These are phyloP conservation scores for Fusarium sp. DNA, from an alignment of 2,329 filamentous ascomycete genomes.

Conservation along the genomic window DNA sequence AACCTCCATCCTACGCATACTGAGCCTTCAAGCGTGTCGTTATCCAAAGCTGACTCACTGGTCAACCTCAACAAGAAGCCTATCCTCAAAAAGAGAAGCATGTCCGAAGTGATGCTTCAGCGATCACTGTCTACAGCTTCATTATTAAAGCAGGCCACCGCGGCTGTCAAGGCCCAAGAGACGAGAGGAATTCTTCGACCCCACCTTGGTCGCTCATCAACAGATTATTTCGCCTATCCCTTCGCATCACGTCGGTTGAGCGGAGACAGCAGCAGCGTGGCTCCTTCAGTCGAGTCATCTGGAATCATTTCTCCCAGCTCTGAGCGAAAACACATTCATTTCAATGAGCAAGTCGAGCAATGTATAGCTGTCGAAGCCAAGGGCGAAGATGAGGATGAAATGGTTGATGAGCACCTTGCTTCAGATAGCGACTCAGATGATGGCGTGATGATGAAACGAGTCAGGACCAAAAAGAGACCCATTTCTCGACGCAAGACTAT, in stretches of 20 bases:
- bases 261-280: constrained; percentile 67
- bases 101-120: constrained; percentile 95
- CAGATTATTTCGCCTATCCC: constrained; percentile 73
- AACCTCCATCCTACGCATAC: constrained; percentile 58
- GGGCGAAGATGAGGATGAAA: constrained; percentile 76
- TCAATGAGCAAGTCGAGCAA: constrained; percentile 94
- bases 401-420: constrained; percentile 60
- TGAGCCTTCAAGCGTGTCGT: constrained; percentile 51
- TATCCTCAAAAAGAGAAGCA: constrained; percentile 94
- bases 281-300: constrained; percentile 74
- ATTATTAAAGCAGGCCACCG: constrained; percentile 86
- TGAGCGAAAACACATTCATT: constrained; percentile 88
- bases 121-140: constrained; percentile 88
- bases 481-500: constrained; percentile 47
- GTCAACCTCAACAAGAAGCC: constrained; percentile 77
- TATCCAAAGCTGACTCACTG: constrained; percentile 69
- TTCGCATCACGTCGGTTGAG: constrained; percentile 69
- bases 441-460: constrained; percentile 82
- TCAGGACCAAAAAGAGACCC: constrained; percentile 65
- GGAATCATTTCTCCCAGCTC: constrained; percentile 69
- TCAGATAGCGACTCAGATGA: constrained; percentile 78
- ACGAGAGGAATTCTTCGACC: constrained; percentile 61
- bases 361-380: constrained; percentile 93
- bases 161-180: constrained; percentile 84
- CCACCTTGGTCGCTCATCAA: constrained; percentile 68